phyloP scores from a whole-genome alignment of 2,329 filamentous ascomycete species.

The Xylaria hypoxylon region DNA sequence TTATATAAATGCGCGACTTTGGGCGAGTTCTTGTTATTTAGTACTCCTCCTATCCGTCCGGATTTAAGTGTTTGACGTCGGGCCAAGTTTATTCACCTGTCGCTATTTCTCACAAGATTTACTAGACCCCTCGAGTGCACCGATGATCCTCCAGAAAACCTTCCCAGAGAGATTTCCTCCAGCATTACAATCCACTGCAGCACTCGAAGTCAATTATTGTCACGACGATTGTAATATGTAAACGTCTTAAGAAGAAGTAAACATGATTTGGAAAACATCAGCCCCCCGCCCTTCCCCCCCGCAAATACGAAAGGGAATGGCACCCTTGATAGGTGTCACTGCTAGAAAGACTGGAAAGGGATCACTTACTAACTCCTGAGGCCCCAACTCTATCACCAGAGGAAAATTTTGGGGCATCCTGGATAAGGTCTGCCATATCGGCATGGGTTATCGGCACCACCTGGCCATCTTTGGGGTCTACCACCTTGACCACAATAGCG shows the following conservation, averaged over 20 bases:
- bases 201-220: background rate
- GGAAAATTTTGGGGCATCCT: background rate
- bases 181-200: constrained; percentile 11
- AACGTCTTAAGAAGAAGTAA: constrained; percentile 1
- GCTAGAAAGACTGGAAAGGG: background rate
- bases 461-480: background rate
- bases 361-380: constrained; percentile 3
- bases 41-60: too few relatives aligned
- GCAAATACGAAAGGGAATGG: background rate
- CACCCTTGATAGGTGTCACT: background rate
- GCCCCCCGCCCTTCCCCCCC: background rate
- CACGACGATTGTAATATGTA: background rate
- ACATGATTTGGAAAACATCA: background rate
- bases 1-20: too few relatives aligned
- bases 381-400: background rate
- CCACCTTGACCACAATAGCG: background rate
- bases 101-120: background rate
- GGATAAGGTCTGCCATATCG: background rate
- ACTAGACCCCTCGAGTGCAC: background rate
- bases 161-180: background rate
- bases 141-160: background rate
- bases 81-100: background rate
- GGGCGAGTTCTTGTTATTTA: too few relatives aligned
- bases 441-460: background rate
- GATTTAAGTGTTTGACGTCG: background rate